Evolutionary conservation across 495 filamentous ascomycete genomes (phyloP).

Genomic region (Opeltia flavorubescens): DNA sequence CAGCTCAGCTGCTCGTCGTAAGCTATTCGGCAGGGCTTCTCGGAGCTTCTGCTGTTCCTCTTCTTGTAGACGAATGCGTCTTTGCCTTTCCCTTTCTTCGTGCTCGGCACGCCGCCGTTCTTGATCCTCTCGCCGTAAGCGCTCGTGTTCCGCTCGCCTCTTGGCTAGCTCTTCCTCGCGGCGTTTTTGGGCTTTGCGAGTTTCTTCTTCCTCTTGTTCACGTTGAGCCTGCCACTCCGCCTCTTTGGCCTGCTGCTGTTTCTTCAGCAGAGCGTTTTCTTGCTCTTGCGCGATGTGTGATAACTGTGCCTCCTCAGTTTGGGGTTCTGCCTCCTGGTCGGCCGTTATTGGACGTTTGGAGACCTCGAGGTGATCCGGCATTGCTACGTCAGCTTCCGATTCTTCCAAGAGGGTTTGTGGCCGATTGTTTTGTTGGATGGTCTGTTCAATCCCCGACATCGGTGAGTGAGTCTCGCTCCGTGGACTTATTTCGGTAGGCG

Average conservation of each 20-base stretch:
- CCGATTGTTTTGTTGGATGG: slow-evolving; percentile 5
- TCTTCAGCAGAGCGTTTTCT: slow-evolving; percentile 22
- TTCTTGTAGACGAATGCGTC: slow-evolving; percentile 21
- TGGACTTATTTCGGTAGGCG: slow-evolving; percentile 3
- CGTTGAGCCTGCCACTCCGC: slow-evolving; percentile 11
- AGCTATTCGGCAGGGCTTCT: slow-evolving; percentile 39
- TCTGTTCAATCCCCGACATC: slow-evolving; percentile 10
- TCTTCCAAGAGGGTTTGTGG: background rate
- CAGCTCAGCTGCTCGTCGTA: slow-evolving; percentile 34
- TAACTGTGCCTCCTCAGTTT: slow-evolving; percentile 10
- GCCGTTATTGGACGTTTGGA: slow-evolving; percentile 3
- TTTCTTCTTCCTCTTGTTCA: slow-evolving; percentile 34
- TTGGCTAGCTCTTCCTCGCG: slow-evolving; percentile 31
- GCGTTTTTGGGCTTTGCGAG: slow-evolving; percentile 34
- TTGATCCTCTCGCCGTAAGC: slow-evolving; percentile 34
- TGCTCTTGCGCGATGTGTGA: slow-evolving; percentile 17
- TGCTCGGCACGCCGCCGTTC: slow-evolving; percentile 39
- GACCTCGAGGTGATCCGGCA: too few species aligned
- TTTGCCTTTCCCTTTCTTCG: slow-evolving; percentile 27
- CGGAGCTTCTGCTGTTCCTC: slow-evolving; percentile 42
- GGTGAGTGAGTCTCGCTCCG: background rate
- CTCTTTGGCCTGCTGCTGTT: slow-evolving; percentile 13
- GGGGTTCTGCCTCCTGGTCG: slow-evolving; percentile 1
- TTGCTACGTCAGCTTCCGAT: too few species aligned
- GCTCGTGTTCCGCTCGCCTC: slow-evolving; percentile 41